A percentile compares a stretch with the other conserved stretches of the same genome.
phyloP scores from a whole-genome alignment of 495 filamentous ascomycete species.

The Recurvomyces mirabilis region DNA sequence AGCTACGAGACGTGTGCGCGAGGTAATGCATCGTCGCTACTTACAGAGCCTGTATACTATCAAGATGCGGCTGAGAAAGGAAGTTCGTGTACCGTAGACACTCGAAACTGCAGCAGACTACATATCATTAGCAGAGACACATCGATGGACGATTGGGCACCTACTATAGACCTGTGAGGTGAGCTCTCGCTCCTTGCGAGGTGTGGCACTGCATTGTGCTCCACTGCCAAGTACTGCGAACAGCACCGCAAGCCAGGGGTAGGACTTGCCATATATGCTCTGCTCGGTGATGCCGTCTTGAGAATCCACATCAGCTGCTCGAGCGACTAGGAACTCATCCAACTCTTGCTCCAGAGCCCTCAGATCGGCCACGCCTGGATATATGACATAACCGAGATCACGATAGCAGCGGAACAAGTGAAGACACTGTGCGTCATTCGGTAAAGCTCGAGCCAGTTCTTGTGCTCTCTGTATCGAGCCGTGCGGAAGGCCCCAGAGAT shows the following conservation, averaged over 20 bases:
- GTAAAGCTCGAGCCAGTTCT: conserved; percentile 61
- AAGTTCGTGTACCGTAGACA: conserved; percentile 54
- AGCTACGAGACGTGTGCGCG: too few relatives aligned
- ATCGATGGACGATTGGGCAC: conserved; percentile 10
- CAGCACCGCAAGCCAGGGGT: conserved; percentile 58
- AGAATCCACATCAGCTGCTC: conserved; percentile 41
- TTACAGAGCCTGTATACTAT: conserved; percentile 46
- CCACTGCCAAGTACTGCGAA: conserved; percentile 73
- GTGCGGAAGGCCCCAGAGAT: conserved; percentile 46
- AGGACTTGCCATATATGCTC: conserved; percentile 42
- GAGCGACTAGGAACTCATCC: conserved; percentile 54
- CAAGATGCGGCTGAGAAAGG: conserved; percentile 45
- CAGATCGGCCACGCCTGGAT: conserved; percentile 65
- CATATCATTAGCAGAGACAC: not conserved
- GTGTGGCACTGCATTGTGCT: conserved; percentile 65
- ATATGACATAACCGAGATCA: conserved; percentile 67
- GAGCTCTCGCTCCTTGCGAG: conserved; percentile 46
- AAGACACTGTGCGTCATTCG: conserved; percentile 51
- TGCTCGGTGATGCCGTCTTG: conserved; percentile 35
- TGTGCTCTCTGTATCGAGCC: conserved; percentile 62
- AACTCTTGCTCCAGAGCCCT: conserved; percentile 54
- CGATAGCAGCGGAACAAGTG: conserved; percentile 63
- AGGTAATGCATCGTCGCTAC: conserved; percentile 51
- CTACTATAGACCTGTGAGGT: conserved; percentile 49
- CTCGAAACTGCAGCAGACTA: conserved; percentile 52